Percentiles rank a stretch among this genome's conserved stretches.
Evolutionary conservation across 306 rosid genomes (phyloP).

Genomic region (Luffa aegyptiaca): DNA sequence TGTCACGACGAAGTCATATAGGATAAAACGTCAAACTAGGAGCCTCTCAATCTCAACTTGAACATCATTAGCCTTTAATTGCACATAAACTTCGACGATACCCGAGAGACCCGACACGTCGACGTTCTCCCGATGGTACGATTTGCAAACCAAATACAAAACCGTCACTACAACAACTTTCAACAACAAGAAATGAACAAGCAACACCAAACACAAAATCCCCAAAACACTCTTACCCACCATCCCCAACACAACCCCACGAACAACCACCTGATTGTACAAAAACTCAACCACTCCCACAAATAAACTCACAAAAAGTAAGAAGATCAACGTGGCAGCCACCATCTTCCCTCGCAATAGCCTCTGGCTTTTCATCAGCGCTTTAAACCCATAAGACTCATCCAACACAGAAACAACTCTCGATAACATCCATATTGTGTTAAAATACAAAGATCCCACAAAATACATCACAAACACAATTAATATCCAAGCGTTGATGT

Average conservation of each 20-base stretch:
- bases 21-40: background rate
- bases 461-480: background rate
- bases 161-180: constrained; percentile 47
- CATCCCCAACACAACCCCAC: constrained; percentile 21
- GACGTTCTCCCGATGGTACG: constrained; percentile 63
- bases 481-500: background rate
- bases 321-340: constrained; percentile 10
- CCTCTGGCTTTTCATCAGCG: constrained; percentile 50
- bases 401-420: constrained; percentile 59
- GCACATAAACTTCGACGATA: constrained; percentile 30
- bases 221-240: constrained; percentile 19
- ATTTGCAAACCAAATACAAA: constrained; percentile 69
- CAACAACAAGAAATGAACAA: constrained; percentile 27
- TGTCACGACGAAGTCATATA: too few relatives aligned
- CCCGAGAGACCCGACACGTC: constrained; percentile 53
- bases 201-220: constrained; percentile 20
- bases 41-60: background rate
- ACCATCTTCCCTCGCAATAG: constrained; percentile 50
- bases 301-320: background rate
- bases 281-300: background rate
- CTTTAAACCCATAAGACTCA: constrained; percentile 40
- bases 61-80: constrained; percentile 19
- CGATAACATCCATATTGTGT: constrained; percentile 54
- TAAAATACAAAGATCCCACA: constrained; percentile 18
- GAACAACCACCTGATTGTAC: background rate